Evolutionary conservation across 202 grass and related monocot genomes (phyloP), one percentile per base, ranked within the genome.

Genomic region (Schoenoplectus tabernaemontani): DNA sequence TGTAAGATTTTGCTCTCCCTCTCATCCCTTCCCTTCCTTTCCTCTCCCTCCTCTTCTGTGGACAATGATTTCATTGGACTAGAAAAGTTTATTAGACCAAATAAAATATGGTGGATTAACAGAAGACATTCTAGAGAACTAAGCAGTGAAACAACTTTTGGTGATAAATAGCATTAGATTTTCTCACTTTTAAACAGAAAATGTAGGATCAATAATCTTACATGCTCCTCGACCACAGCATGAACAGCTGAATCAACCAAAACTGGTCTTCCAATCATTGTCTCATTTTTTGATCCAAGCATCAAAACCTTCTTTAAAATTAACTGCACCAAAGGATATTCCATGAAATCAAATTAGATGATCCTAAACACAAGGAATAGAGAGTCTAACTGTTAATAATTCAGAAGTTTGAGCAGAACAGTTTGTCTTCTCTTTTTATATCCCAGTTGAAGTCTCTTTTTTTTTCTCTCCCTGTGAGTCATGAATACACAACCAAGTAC

Each of bases 191-290:
- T 37, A 28, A 33, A 44, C 72, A 30, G 6, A 67, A 69, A 83
- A 80, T 41, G 80, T 46, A 81, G 34, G 64, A 54, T 30, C 33
- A 37, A 43, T 7, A 20, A 1, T 76, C 93, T 94, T 89, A 98
- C 95, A 90, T 98, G 95, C 63, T 98, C 95, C 88, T 98, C 96
- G 43, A 98, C 89, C 26, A 98, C 78, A 77, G 96, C 96, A 83
- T 98, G 91, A 67, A 98, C 89, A 82, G 71, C 4, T 24, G 91
- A 86, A 84, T 92, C 90, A 77, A 80, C 48, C 85, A 98, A 77
- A 70, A 62, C 76, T 86, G 96, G 96, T 68, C 95, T 95, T 20
- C 96, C 96, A 80, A 98, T 92, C 57, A 91, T 81, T 75, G 96
- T 98, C 85, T 98, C 78, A 57, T 62, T 77, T 95, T 89, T 87